phyloP scores from a whole-genome alignment of 768 basidiomycete genomes.

The Zangia roseola region DNA sequence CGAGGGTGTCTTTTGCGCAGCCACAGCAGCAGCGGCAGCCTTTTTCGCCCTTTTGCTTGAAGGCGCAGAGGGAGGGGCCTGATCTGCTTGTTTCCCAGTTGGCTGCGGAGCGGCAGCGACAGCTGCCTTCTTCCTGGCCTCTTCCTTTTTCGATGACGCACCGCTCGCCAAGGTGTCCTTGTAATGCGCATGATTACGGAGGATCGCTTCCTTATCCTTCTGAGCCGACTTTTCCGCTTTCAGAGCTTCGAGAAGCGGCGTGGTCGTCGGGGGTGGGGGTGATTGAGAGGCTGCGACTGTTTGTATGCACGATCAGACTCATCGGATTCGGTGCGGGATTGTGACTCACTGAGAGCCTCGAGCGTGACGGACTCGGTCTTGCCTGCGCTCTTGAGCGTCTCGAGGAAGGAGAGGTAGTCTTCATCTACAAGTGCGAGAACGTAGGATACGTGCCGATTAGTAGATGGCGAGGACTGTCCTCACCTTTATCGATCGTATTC shows the following conservation, averaged over 20 bases:
- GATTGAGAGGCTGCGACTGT: conserved; percentile 61
- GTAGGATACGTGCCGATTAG: background rate
- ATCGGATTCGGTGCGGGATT: background rate
- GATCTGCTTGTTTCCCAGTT: conserved; percentile 32
- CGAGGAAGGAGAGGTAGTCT: conserved; percentile 80
- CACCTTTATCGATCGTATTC: conserved; percentile 79
- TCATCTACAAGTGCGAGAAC: conserved; percentile 57
- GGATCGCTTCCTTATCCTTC: conserved; percentile 70
- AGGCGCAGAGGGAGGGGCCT: conserved; percentile 18
- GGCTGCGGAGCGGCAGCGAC: background rate
- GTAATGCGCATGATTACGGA: conserved; percentile 72
- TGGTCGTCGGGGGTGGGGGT: conserved; percentile 68
- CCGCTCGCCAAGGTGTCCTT: conserved; percentile 44
- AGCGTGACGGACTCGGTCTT: conserved; percentile 61
- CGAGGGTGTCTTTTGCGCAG: conserved; percentile 23
- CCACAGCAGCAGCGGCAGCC: conserved; percentile 26
- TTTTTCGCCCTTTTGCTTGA: conserved; percentile 38
- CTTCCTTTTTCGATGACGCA: conserved; percentile 37
- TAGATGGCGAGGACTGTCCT: background rate
- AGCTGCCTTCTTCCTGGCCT: conserved; percentile 36
- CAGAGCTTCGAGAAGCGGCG: conserved; percentile 90
- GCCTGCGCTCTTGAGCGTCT: conserved; percentile 55
- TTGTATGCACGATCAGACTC: background rate
- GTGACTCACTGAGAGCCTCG: conserved; percentile 57
- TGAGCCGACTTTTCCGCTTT: conserved; percentile 70